Conservation (phyloP, 2,329 filamentous ascomycete species). For the Colletotrichum shisoi region DNA sequence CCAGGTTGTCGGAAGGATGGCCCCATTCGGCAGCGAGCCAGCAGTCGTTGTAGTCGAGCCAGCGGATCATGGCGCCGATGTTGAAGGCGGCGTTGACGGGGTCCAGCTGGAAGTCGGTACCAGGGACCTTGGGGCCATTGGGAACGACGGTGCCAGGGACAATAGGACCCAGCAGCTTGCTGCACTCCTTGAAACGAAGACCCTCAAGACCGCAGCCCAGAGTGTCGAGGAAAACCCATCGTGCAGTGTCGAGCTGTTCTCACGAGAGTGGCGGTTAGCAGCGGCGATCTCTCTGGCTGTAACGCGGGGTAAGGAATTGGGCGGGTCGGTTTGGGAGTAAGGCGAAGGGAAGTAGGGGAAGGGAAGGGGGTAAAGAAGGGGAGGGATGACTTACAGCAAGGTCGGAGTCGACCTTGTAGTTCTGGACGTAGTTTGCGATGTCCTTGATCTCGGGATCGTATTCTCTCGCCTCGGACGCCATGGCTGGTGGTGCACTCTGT, state of each 20-base stretch:
- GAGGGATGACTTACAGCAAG: slow-evolving; percentile 75
- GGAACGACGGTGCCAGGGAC: slow-evolving; percentile 91
- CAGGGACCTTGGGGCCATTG: slow-evolving; percentile 88
- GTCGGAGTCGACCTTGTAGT: slow-evolving; percentile 88
- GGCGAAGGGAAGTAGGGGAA: neutral
- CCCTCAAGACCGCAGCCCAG: slow-evolving; percentile 96
- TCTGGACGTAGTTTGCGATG: slow-evolving; percentile 94
- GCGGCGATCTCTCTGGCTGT: slow-evolving; percentile 36
- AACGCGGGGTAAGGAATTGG: slow-evolving; percentile 39
- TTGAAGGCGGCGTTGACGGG: slow-evolving; percentile 97
- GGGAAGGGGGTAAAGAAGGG: slow-evolving; percentile 16
- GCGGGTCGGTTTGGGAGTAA: slow-evolving; percentile 2
- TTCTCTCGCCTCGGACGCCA: slow-evolving; percentile 62
- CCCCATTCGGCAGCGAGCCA: slow-evolving; percentile 99
- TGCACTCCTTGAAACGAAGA: slow-evolving; percentile 93
- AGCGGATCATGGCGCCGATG: slow-evolving; percentile 98
- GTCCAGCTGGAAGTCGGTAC: slow-evolving; percentile 92
- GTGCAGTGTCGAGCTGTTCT: slow-evolving; percentile 86
- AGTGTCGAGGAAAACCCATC: slow-evolving; percentile 96
- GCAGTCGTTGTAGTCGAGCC: slow-evolving; percentile 99
- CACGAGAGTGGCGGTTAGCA: slow-evolving; percentile 43
- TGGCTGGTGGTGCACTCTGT: slow-evolving; percentile 59
- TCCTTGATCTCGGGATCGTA: slow-evolving; percentile 95
- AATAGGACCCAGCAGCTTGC: slow-evolving; percentile 89
- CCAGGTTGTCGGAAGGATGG: slow-evolving; percentile 96